Base-by-base conservation (phyloP, 75 land plant genomes). In the Larix kaempferi region DNA sequence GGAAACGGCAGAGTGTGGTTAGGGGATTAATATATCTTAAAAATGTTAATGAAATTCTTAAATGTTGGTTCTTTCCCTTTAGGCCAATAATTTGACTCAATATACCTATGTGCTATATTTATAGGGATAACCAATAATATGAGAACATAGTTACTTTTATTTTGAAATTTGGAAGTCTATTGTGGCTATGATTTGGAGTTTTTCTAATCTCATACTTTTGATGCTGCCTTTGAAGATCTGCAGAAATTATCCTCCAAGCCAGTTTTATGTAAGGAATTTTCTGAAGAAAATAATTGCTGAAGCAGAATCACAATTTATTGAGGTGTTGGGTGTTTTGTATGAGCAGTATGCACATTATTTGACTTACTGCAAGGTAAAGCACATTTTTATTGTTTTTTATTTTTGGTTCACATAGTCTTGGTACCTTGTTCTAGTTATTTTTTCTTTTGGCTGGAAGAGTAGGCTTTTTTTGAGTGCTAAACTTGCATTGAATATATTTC, bases 221-320 rank as follows among this genome's bases (percentile, higher is more conserved):
- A 74, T 54, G 37, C 3, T 55, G 17, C 27, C 5, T 74, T 72
- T 80, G 52, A 65, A 80, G 87, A 64, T 14, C 26, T 77, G 49
- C 19, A 79, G 75, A 66, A 26, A 56, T n/a, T 56, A 80, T 73
- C 63, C 22, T 57, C 76, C 78, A n/a, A 78, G 33, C 56, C 29
- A 59, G 11, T 25, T 73, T 25, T 85, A 85, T 56, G 23, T 83
- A 55, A 80, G 71, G 65, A 85, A 71, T 26, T 80, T 85, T 78
- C 29, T 88, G 17, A 88, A 88, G 87, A 85, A 88, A 66, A 67
- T 88, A 6, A 88, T 88, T 44, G 14, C 5, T 71, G 87, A 82
- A 65, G 59, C 75, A 71, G 90, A 88, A 64, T 76, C 84, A n/a
- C 69, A 37, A 35, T 39, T 58, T 63, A 59, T 54, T 26, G 85